Evolutionary conservation across 2,329 filamentous ascomycete genomes (phyloP).

Genomic region (Helicocarpus griseus): DNA sequence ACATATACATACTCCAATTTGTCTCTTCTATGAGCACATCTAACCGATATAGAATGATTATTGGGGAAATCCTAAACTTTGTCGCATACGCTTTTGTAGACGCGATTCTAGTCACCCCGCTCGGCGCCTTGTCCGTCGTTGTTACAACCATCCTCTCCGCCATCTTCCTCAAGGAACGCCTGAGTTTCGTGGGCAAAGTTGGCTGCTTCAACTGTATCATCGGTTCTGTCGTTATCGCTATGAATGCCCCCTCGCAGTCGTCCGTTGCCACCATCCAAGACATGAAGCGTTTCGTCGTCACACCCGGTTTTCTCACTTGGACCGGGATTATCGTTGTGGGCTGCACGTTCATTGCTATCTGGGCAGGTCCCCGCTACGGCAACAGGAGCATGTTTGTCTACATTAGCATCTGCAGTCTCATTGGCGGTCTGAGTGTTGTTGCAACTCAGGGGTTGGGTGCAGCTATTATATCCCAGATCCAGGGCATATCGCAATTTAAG

Average conservation of each 20-base stretch:
- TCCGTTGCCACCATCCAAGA: constrained; percentile 81
- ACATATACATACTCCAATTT: background rate
- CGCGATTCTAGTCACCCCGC: constrained; percentile 85
- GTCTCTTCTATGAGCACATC: background rate
- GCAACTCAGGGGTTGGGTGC: constrained; percentile 87
- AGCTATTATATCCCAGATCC: constrained; percentile 78
- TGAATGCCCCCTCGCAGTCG: constrained; percentile 82
- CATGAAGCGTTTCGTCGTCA: constrained; percentile 79
- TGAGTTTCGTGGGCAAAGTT: constrained; percentile 93
- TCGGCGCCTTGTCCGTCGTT: constrained; percentile 86
- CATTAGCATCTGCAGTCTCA: constrained; percentile 87
- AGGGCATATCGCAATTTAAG: constrained; percentile 80
- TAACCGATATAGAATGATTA: constrained; percentile 67
- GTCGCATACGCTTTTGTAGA: constrained; percentile 95
- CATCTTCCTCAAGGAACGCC: constrained; percentile 88
- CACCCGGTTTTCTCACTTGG: constrained; percentile 78
- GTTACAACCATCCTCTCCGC: constrained; percentile 84
- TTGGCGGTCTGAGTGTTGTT: constrained; percentile 89
- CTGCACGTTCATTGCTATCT: constrained; percentile 62
- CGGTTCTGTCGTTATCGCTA: constrained; percentile 83
- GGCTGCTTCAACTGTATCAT: constrained; percentile 93
- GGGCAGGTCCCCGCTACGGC: constrained; percentile 75
- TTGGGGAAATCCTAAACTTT: constrained; percentile 95
- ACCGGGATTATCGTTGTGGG: constrained; percentile 72
- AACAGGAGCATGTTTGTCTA: constrained; percentile 98